Evolutionary conservation across 495 filamentous ascomycete genomes (phyloP).

Genomic region (Penicillium ucsense): DNA sequence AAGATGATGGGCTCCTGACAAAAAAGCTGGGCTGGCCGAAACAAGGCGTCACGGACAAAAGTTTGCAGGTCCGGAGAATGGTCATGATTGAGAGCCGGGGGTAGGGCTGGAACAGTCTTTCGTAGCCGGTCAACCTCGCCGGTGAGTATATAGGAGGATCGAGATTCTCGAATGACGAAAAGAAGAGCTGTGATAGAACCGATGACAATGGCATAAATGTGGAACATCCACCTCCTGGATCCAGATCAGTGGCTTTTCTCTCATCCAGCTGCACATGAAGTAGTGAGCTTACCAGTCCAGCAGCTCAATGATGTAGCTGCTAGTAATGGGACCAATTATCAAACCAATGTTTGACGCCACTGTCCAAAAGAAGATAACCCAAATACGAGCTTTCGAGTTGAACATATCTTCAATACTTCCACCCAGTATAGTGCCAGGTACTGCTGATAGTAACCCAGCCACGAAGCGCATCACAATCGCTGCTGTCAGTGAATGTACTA

Average conservation of each 20-base stretch:
- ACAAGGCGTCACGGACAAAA: slow-evolving; percentile 32
- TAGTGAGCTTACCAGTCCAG: slow-evolving; percentile 21
- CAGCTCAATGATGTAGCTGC: slow-evolving; percentile 27
- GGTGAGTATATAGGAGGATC: slow-evolving; percentile 32
- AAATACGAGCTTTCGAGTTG: slow-evolving; percentile 36
- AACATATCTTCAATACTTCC: slow-evolving; percentile 46
- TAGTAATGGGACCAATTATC: slow-evolving; percentile 35
- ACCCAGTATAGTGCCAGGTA: slow-evolving; percentile 40
- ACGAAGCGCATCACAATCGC: slow-evolving; percentile 36
- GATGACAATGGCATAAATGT: slow-evolving; percentile 30
- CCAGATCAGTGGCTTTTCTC: background rate
- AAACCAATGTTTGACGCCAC: slow-evolving; percentile 34
- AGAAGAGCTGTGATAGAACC: slow-evolving; percentile 25
- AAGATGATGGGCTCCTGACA: slow-evolving; percentile 43
- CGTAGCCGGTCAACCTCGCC: slow-evolving; percentile 21
- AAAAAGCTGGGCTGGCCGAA: slow-evolving; percentile 35
- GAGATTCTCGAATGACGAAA: slow-evolving; percentile 31
- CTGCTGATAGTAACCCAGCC: slow-evolving; percentile 38
- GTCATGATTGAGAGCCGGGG: slow-evolving; percentile 32
- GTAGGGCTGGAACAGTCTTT: slow-evolving; percentile 12
- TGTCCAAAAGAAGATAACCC: slow-evolving; percentile 40
- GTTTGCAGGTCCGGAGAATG: slow-evolving; percentile 24
- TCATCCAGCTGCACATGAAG: background rate
- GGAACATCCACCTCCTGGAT: slow-evolving; percentile 37
- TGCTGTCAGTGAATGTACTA: slow-evolving; percentile 22